These are phyloP conservation scores for Triticum urartu DNA, from an alignment of 176 grass and related monocot genomes.

Conservation along the genomic window DNA sequence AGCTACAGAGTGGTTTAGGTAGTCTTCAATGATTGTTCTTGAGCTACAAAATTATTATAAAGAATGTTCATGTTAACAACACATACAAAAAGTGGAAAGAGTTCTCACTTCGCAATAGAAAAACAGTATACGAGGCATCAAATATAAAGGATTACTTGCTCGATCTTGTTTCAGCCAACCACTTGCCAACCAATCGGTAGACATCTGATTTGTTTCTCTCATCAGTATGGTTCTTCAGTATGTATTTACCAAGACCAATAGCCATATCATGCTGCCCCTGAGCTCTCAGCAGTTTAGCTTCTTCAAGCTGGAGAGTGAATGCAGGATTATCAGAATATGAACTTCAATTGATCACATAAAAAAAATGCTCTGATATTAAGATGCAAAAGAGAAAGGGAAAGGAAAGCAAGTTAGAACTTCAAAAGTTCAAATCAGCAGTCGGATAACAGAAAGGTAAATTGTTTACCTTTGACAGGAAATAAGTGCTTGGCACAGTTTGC, in stretches of 20 bases:
- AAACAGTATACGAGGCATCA: background rate
- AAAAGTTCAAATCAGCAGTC: constrained; percentile 13
- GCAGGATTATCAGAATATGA: constrained; percentile 19
- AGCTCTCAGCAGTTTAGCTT: constrained; percentile 93
- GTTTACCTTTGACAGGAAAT: constrained; percentile 78
- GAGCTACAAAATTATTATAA: constrained; percentile 54
- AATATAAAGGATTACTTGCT: constrained; percentile 73
- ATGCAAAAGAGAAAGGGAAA: background rate
- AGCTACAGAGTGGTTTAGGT: constrained; percentile 80
- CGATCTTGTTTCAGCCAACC: constrained; percentile 96
- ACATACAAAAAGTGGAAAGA: constrained; percentile 9
- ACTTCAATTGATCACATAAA: constrained; percentile 25
- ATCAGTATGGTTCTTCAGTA: constrained; percentile 65
- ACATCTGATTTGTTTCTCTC: constrained; percentile 73
- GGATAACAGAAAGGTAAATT: constrained; percentile 9
- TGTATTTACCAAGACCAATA: constrained; percentile 79
- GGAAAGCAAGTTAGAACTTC: background rate
- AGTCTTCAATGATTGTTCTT: constrained; percentile 89
- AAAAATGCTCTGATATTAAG: constrained; percentile 25
- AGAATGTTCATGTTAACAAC: constrained; percentile 13
- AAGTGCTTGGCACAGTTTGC: constrained; percentile 54
- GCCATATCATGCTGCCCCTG: constrained; percentile 93
- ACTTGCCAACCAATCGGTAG: constrained; percentile 87
- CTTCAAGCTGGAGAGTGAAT: constrained; percentile 57
- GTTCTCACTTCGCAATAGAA: background rate